Evolutionary conservation across 140 eudicot species (phyloP).

Genomic region (Oenanthe javanica): DNA sequence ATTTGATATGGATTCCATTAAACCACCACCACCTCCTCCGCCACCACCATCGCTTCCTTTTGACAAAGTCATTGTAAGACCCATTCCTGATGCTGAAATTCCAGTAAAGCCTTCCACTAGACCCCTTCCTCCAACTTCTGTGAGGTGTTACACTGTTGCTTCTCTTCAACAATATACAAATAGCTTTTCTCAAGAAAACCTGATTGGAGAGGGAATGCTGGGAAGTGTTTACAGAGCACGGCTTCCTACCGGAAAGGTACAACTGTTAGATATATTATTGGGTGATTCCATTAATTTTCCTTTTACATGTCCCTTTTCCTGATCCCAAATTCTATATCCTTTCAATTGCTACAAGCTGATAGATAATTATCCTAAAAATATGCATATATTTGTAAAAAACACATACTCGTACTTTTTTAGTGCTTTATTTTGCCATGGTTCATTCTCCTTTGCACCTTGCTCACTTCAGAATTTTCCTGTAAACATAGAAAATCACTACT

Average conservation of each 20-base stretch:
- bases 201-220: conserved; percentile 72
- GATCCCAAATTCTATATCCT: background rate
- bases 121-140: conserved; percentile 50
- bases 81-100: conserved; percentile 34
- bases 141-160: conserved; percentile 68
- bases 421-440: background rate
- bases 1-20: conserved; percentile 57
- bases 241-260: conserved; percentile 87
- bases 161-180: conserved; percentile 78
- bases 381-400: background rate
- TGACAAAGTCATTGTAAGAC: conserved; percentile 58
- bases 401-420: background rate
- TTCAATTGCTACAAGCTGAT: background rate
- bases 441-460: background rate
- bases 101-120: conserved; percentile 31
- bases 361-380: background rate
- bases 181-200: conserved; percentile 87
- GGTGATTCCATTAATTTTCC: background rate
- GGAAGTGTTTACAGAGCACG: conserved; percentile 90
- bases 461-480: background rate
- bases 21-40: conserved; percentile 44
- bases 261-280: background rate
- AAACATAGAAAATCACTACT: background rate
- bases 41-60: conserved; percentile 31
- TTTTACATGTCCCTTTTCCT: background rate